Evolutionary conservation across 129 eudicot genomes (phyloP), one percentile per base, ranked within the genome.

Genomic region (Lonicera japonica): DNA sequence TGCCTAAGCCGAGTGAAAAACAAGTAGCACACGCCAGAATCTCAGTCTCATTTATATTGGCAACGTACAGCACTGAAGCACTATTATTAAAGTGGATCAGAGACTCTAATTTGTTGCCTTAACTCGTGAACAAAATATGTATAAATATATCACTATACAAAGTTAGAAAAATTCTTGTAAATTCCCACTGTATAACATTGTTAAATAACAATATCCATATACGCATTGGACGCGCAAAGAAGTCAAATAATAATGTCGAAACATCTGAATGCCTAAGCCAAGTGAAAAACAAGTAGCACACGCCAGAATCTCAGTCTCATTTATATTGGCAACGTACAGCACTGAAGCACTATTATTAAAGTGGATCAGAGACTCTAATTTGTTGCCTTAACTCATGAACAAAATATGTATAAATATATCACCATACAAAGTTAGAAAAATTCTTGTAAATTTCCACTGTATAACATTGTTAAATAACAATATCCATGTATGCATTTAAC

Each of bases 1-100:
- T 29, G 36, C 36, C 2, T 29, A 29, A 29, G 36, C 36, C 36
- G 6, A 29, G 36, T 29, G 36, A 29, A 29, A 29, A 29, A 29
- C 36, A 29, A 29, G 2, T 2, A 6, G 36, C 36, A 29, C 36
- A 29, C 6, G 36, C 36, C 36, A 29, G 36, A 45, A 45, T 45
- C 5, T 45, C 51, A 3, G 14, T 45, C 14, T 8, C 10, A 45
- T 45, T 45, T 60, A 19, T 58, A 52, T 57, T 21, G 45, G 55
- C 71, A 59, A 64, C 69, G 60, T 64, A 64, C 69, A 64, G 60
- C 69, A 48, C 60, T 64, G 58, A 48, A 25, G 34, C 43, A 51
- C 69, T 52, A 64, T 64, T 1, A 12, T 22, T 5, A 22, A 12
- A 52, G 59, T 38, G 21, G 12, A 47, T 1, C 59, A 64, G 69